These are phyloP conservation scores for Thraustochytrium sp. DNA, from an alignment of 352 stramenopile species.

Conservation along the genomic window DNA sequence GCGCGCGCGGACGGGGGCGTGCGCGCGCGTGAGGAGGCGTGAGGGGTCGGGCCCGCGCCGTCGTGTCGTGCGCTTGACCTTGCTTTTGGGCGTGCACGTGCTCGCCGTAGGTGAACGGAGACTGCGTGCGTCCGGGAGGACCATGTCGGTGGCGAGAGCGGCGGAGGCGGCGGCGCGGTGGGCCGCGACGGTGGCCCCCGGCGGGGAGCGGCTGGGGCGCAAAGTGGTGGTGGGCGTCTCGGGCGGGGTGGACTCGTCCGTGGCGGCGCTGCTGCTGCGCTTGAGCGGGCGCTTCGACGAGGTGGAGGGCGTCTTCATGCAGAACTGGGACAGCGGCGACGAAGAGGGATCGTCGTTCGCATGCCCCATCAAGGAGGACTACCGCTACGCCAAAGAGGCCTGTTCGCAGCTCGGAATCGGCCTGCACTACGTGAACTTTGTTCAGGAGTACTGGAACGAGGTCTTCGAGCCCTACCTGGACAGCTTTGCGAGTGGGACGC, in stretches of 20 bases:
- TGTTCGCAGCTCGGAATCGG: conserved; percentile 82
- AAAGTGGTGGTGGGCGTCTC: conserved; percentile 91
- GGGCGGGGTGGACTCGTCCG: conserved; percentile 95
- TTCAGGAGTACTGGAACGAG: conserved; percentile 92
- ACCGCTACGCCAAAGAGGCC: conserved; percentile 81
- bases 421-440: conserved; percentile 76
- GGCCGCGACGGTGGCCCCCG: neutral
- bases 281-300: conserved; percentile 66
- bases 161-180: neutral
- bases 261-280: conserved; percentile 63
- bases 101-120: too few relatives aligned
- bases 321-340: conserved; percentile 93
- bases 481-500: conserved; percentile 73
- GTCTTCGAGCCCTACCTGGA: conserved; percentile 94
- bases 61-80: too few relatives aligned
- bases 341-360: conserved; percentile 69
- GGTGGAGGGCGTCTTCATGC: conserved; percentile 95
- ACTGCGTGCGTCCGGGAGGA: too few relatives aligned
- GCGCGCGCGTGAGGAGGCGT: too few relatives aligned
- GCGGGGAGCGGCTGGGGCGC: neutral
- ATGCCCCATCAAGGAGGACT: conserved; percentile 81
- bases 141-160: too few relatives aligned
- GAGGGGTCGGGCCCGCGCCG: too few relatives aligned
- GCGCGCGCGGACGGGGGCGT: too few relatives aligned
- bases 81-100: too few relatives aligned